phyloP scores from a whole-genome alignment of 139 green algal genomes.

The Volvox reticuliferus region DNA sequence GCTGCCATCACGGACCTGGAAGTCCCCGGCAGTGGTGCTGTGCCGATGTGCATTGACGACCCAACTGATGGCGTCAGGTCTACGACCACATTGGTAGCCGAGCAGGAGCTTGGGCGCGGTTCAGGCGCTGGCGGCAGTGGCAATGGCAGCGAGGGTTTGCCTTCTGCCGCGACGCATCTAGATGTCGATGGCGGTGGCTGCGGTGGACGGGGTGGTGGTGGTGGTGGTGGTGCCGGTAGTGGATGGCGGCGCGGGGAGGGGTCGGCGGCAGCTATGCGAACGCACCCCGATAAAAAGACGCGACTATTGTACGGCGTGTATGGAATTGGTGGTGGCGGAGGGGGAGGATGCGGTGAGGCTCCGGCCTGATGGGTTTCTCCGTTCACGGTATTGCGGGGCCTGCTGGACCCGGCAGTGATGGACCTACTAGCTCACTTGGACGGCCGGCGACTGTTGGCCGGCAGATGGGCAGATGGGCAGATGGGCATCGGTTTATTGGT shows the following conservation, averaged over 20 bases:
- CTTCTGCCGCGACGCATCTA: neutral
- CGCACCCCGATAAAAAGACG: conserved; percentile 33
- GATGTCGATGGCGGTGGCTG: neutral
- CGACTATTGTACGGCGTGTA: conserved; percentile 34
- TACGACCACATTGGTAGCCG: too few relatives aligned
- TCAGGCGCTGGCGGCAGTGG: too few relatives aligned
- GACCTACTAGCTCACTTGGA: too few relatives aligned
- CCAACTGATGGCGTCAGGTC: too few relatives aligned
- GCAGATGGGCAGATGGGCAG: too few relatives aligned
- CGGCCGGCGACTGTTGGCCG: too few relatives aligned
- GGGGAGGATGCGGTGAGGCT: neutral
- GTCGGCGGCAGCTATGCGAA: neutral
- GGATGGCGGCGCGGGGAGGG: neutral
- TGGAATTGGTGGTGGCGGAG: neutral
- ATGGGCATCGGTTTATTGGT: too few relatives aligned
- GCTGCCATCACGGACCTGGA: neutral
- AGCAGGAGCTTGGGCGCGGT: too few relatives aligned
- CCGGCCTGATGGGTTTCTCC: neutral
- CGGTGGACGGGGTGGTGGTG: neutral
- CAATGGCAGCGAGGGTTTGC: neutral
- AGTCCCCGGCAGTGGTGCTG: neutral
- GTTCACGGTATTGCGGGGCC: too few relatives aligned
- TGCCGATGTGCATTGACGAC: neutral
- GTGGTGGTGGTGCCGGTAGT: neutral
- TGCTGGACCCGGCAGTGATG: too few relatives aligned